A percentile compares a stretch with the other conserved stretches of the same genome.
Conservation (phyloP, 768 basidiomycete genomes). For the Tephrocybe sp. region DNA sequence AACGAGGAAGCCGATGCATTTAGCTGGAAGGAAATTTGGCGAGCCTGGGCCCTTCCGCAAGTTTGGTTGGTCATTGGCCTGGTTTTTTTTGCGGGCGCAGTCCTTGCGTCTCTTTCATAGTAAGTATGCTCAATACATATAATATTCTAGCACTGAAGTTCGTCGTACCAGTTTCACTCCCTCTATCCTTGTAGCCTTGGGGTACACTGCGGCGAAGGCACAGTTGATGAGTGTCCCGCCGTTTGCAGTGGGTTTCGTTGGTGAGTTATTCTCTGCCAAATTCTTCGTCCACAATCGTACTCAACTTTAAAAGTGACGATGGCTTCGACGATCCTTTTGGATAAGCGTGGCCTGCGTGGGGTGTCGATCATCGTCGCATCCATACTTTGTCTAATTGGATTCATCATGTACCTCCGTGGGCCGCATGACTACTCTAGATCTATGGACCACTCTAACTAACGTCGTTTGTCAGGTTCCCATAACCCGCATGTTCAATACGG, state of each 20-base stretch:
- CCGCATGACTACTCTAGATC: too few species aligned
- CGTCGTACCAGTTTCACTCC: conserved; percentile 42
- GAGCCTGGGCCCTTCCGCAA: conserved; percentile 26
- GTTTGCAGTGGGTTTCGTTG: conserved; percentile 36
- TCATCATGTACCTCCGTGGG: too few species aligned
- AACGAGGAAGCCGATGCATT: conserved; percentile 30
- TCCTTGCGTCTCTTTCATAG: conserved; percentile 15
- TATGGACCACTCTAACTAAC: too few species aligned
- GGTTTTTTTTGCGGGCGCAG: conserved; percentile 32
- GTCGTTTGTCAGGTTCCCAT: conserved; percentile 18
- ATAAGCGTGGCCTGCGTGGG: too few species aligned
- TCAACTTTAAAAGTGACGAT: too few species aligned
- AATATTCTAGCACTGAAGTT: too few species aligned
- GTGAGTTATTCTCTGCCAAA: too few species aligned
- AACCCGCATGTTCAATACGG: conserved; percentile 38
- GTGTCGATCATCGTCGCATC: too few species aligned
- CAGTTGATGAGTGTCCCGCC: conserved; percentile 53
- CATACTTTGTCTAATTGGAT: too few species aligned
- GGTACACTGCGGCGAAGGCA: conserved; percentile 41
- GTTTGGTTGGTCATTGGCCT: conserved; percentile 21
- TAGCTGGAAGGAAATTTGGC: conserved; percentile 37
- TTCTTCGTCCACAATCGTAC: too few species aligned
- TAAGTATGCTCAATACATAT: conserved; percentile 8
- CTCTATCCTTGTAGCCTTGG: conserved; percentile 52
- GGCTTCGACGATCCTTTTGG: too few species aligned